phyloP scores from a whole-genome alignment of 2,329 filamentous ascomycete genomes.

The Periconia sp. region DNA sequence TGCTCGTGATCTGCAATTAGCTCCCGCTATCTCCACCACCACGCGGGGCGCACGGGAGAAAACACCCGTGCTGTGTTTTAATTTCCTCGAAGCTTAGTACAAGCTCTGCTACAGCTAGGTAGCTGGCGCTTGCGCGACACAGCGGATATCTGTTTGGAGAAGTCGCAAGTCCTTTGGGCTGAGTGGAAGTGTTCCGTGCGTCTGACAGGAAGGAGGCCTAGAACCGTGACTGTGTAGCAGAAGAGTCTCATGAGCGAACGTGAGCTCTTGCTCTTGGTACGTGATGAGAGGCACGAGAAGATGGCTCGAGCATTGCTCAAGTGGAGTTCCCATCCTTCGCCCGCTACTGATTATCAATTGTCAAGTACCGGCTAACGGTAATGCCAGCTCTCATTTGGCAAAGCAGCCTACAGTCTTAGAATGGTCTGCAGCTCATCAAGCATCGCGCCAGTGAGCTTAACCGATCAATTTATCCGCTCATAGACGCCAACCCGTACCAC shows the following conservation, averaged over 20 bases:
- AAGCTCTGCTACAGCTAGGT: background rate
- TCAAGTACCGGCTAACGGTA: conserved; percentile 3
- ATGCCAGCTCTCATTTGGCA: conserved; percentile 3
- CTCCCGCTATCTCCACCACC: conserved; percentile 3
- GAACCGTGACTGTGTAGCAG: no score
- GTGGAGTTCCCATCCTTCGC: no score
- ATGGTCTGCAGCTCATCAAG: conserved; percentile 7
- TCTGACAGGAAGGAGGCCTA: no score
- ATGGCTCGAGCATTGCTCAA: no score
- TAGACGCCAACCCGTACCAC: conserved; percentile 4
- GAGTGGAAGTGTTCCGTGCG: no score
- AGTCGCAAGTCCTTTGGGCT: no score
- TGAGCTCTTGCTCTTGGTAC: no score
- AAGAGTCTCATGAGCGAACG: no score
- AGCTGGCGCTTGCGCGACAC: no score
- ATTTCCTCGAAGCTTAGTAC: conserved; percentile 3
- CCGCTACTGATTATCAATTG: background rate
- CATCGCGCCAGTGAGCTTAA: conserved; percentile 20
- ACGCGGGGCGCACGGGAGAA: conserved; percentile 1
- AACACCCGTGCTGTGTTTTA: background rate
- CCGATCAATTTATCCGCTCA: conserved; percentile 22
- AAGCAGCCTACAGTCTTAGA: no score
- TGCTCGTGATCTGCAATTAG: conserved; percentile 4
- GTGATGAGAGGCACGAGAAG: no score
- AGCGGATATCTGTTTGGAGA: no score